Conservation (phyloP, 768 basidiomycete species). For the Phlebiopsis gigantea region DNA sequence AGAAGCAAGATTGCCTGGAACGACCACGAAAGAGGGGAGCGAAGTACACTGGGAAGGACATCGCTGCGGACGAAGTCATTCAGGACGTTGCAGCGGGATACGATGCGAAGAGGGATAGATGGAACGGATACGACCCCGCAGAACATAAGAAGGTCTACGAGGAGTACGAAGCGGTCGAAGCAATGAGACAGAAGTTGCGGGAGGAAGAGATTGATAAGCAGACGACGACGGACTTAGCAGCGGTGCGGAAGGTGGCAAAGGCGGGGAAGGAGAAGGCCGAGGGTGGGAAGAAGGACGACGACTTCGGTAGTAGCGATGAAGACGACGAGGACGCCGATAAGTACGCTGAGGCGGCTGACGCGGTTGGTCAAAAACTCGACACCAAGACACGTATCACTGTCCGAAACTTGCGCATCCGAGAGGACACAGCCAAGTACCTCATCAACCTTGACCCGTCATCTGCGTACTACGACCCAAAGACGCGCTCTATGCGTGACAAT, state of each 20-base stretch:
- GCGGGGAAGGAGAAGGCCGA: slow-evolving; percentile 72
- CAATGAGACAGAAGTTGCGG: slow-evolving; percentile 80
- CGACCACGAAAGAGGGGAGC: slow-evolving; percentile 96
- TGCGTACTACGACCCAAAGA: slow-evolving; percentile 99
- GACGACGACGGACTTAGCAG: slow-evolving; percentile 87
- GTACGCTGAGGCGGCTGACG: slow-evolving; percentile 96
- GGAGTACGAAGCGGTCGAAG: slow-evolving; percentile 91
- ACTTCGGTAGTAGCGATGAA: slow-evolving; percentile 95
- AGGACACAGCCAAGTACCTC: slow-evolving; percentile 98
- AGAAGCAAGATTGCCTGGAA: slow-evolving; percentile 87
- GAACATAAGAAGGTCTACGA: slow-evolving; percentile 86
- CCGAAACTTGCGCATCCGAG: slow-evolving; percentile 95
- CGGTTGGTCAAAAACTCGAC: slow-evolving; percentile 96
- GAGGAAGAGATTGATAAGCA: slow-evolving; percentile 99
- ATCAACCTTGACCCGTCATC: slow-evolving; percentile 93
- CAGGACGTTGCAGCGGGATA: slow-evolving; percentile 76
- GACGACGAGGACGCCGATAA: slow-evolving; percentile 97
- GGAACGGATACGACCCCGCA: slow-evolving; percentile 95
- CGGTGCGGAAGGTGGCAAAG: slow-evolving; percentile 92
- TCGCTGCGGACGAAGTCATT: slow-evolving; percentile 86
- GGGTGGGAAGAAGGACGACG: slow-evolving; percentile 61
- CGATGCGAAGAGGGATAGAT: slow-evolving; percentile 93
- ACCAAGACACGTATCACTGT: slow-evolving; percentile 98
- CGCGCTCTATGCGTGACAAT: slow-evolving; percentile 98
- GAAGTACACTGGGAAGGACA: slow-evolving; percentile 85